phyloP scores from a whole-genome alignment of 768 basidiomycete species.

The Tulasnella sp. region DNA sequence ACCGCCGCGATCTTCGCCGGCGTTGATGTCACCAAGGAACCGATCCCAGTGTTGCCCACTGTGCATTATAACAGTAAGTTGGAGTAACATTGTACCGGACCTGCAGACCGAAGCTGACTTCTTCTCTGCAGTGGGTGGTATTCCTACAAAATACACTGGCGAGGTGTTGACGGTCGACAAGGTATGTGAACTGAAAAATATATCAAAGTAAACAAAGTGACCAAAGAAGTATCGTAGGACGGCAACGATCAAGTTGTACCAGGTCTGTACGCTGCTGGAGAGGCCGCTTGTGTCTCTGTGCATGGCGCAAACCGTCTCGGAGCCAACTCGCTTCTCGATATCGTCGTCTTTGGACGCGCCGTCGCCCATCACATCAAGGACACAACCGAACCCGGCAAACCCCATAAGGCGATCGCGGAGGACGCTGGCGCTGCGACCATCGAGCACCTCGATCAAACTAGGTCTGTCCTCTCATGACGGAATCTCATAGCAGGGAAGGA shows the following conservation, averaged over 20 bases:
- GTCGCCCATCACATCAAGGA: conserved; percentile 96
- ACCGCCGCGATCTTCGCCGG: conserved; percentile 98
- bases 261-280: conserved; percentile 95
- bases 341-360: conserved; percentile 99
- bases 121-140: conserved; percentile 77
- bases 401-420: conserved; percentile 79
- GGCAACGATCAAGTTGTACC: conserved; percentile 93
- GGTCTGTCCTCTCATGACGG: conserved; percentile 28
- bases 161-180: conserved; percentile 85
- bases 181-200: conserved; percentile 23
- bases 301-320: conserved; percentile 99
- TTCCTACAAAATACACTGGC: conserved; percentile 96
- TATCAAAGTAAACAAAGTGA: neutral
- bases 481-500: neutral
- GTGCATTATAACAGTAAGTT: conserved; percentile 95
- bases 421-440: conserved; percentile 78
- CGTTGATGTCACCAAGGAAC: conserved; percentile 99
- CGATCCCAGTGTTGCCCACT: conserved; percentile 95
- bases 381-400: conserved; percentile 75
- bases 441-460: conserved; percentile 80
- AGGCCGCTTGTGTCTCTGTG: conserved; percentile 97
- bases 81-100: neutral
- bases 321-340: conserved; percentile 96
- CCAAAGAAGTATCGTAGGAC: conserved; percentile 28
- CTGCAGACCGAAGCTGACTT: conserved; percentile 17